Evolutionary conservation across 768 basidiomycete genomes (phyloP).

Genomic region (Suillus weaverae): DNA sequence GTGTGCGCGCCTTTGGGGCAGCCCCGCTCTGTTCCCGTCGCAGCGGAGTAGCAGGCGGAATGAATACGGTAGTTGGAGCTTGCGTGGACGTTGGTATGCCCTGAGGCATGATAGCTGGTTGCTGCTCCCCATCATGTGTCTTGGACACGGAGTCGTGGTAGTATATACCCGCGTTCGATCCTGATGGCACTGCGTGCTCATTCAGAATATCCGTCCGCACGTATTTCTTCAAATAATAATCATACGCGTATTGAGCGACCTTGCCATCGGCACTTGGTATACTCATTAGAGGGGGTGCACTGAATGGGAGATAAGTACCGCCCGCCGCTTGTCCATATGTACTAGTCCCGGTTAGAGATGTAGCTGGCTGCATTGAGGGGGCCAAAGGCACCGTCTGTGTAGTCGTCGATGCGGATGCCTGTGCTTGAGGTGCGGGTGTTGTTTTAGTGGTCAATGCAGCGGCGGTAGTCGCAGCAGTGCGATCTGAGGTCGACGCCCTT

Average conservation of each 20-base stretch:
- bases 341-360: too few species aligned
- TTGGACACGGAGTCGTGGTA: background rate
- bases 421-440: background rate
- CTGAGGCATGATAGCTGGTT: constrained; percentile 10
- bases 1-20: constrained; percentile 21
- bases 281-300: background rate
- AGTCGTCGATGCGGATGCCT: background rate
- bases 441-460: background rate
- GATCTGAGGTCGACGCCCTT: background rate
- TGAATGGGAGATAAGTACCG: background rate
- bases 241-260: background rate
- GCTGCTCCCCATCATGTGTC: constrained; percentile 4
- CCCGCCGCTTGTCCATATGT: background rate
- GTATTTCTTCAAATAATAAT: background rate
- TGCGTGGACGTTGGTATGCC: background rate
- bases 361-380: background rate
- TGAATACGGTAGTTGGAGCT: background rate
- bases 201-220: too few species aligned
- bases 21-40: background rate
- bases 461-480: background rate
- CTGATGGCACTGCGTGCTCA: background rate
- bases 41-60: constrained; percentile 13
- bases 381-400: background rate
- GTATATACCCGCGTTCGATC: background rate
- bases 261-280: background rate